phyloP scores from a whole-genome alignment of 192 early-diverging fungal species.

The Globomyces pollinis-pini region DNA sequence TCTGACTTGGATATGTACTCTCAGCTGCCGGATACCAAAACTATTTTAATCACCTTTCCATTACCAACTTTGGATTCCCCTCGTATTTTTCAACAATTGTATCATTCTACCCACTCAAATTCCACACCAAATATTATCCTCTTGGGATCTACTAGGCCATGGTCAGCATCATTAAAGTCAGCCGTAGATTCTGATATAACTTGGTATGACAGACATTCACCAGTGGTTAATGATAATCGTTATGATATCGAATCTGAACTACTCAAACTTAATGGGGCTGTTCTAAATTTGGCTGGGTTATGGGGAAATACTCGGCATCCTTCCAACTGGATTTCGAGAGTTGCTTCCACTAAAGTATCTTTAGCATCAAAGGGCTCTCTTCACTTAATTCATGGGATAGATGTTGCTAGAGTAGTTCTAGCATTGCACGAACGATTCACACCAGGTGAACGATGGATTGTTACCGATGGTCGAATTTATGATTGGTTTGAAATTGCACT shows the following conservation, averaged over 20 bases:
- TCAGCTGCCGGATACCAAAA: constrained; percentile 36
- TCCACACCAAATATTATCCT: constrained; percentile 25
- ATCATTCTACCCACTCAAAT: constrained; percentile 31
- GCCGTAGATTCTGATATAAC: not conserved
- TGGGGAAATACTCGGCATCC: constrained; percentile 48
- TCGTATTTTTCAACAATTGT: constrained; percentile 22
- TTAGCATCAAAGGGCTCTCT: constrained; percentile 28
- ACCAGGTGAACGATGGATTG: constrained; percentile 42
- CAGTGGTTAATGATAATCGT: constrained; percentile 2
- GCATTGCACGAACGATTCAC: constrained; percentile 27
- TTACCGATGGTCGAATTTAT: constrained; percentile 46
- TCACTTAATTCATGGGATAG: constrained; percentile 52
- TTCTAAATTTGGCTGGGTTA: constrained; percentile 52
- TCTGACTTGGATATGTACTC: constrained; percentile 24
- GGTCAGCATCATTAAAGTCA: not conserved
- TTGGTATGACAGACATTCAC: not conserved
- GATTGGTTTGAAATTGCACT: constrained; percentile 50
- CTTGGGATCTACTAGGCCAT: constrained; percentile 27
- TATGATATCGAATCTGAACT: constrained; percentile 30
- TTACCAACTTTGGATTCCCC: constrained; percentile 24
- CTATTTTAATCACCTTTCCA: constrained; percentile 55
- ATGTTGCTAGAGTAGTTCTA: constrained; percentile 50
- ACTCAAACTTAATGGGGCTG: constrained; percentile 23
- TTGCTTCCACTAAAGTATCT: constrained; percentile 26
- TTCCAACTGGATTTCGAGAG: constrained; percentile 45